phyloP scores from a whole-genome alignment of 2,329 filamentous ascomycete species.

The Plectosphaerella cucumerina region DNA sequence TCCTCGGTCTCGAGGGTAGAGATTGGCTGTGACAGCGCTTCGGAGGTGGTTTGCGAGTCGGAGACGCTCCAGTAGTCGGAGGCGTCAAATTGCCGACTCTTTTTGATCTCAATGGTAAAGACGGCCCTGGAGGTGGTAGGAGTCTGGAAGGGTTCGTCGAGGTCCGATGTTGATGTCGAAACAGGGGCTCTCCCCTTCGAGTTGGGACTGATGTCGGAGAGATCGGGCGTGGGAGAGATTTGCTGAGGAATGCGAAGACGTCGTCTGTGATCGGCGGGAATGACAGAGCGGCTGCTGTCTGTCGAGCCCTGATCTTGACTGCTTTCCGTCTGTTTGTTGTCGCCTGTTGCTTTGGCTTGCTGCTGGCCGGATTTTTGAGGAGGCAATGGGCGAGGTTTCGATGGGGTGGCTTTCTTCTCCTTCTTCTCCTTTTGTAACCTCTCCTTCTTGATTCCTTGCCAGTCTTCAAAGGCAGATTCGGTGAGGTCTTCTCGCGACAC shows the following conservation, averaged over 20 bases:
- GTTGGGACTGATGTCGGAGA: slow-evolving; percentile 1
- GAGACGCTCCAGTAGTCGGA: slow-evolving; percentile 29
- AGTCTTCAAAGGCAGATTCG: slow-evolving; percentile 24
- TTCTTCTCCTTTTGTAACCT: slow-evolving; percentile 1
- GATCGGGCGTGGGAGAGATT: too few relatives aligned
- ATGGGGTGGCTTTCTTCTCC: neutral
- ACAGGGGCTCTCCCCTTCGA: neutral
- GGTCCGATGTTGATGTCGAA: too few relatives aligned
- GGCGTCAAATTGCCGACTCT: slow-evolving; percentile 25
- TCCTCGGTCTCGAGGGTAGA: slow-evolving; percentile 31
- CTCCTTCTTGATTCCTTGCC: slow-evolving; percentile 21
- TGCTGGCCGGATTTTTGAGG: too few relatives aligned
- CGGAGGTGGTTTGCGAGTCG: slow-evolving; percentile 23
- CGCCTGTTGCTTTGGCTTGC: too few relatives aligned
- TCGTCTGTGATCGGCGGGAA: too few relatives aligned
- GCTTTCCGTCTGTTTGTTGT: too few relatives aligned
- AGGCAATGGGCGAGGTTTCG: too few relatives aligned
- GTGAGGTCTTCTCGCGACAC: slow-evolving; percentile 21
- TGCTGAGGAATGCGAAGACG: too few relatives aligned
- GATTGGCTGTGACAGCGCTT: slow-evolving; percentile 23
- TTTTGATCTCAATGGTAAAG: slow-evolving; percentile 20
- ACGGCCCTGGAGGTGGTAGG: neutral
- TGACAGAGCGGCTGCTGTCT: too few relatives aligned
- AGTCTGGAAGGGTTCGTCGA: neutral
- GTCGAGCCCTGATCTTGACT: too few relatives aligned